Base-by-base conservation (phyloP, 306 rosid genomes). In the Trichosanthes cucumerina region DNA sequence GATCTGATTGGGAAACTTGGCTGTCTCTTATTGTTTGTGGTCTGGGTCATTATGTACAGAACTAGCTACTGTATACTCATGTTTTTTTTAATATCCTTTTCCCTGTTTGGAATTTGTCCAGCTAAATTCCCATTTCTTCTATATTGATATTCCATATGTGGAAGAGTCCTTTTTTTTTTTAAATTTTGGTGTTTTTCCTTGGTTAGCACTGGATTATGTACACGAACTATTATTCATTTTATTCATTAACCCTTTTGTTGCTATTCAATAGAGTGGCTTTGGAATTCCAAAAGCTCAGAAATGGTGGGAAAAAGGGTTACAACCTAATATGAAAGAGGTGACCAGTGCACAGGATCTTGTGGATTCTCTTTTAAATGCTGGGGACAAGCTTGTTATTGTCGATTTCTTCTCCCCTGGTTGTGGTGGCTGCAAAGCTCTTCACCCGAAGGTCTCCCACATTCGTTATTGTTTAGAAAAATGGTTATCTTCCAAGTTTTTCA, bases 371-470 rank as follows among this genome's bases (percentile, higher is more conserved):
- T 77, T 72, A 76, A 86, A 79, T 19, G 97, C 97, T 2, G 97
- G 93, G 71, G 97, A 94, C 85, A 87, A 86, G 58, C 89, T 94
- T 11, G 92, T 94, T 12, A 80, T 92, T 33, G 89, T 94, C 70
- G 96, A 88, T 84, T 94, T 94, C 86, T 92, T 88, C 88, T 92
- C 96, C 80, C 98, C 97, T 58, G 96, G 94, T 53, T 94, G 98
- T 78, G 96, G 98, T 80, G 98, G 97, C 64, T 94, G 98, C 95
- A 94, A 78, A 80, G 95, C 97, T 76, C 95, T 94, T 82, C 93
- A 94, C 69, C 98, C 97, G 52, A 94, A 94, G 98, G 98, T 90
- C 69, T 66, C 13, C 11, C 9, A 36, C 16, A 0, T 79, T 38
- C 47, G 31, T 52, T 15, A 18, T 18, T 47, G 19, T 54, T 7